A percentile compares a stretch with the other conserved stretches of the same genome.
Conservation (phyloP, 75 land plant species). For the Selaginella moellendorffii region DNA sequence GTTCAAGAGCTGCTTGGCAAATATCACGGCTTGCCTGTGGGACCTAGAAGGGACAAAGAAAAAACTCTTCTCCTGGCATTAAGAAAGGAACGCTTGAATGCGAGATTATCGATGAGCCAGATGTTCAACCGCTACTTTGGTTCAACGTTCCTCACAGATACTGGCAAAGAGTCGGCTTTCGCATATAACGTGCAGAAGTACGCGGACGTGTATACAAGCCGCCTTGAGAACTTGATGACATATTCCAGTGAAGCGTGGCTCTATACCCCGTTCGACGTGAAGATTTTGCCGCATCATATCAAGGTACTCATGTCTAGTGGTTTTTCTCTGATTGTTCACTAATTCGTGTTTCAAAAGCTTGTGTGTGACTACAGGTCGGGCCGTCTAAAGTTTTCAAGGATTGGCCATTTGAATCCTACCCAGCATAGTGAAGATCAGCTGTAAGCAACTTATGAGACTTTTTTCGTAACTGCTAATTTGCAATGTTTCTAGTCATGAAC, state of each 20-base stretch:
- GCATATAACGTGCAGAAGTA: constrained; percentile 90
- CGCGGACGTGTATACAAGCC: constrained; percentile 97
- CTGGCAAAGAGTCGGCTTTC: constrained; percentile 94
- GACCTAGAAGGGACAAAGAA: constrained; percentile 29
- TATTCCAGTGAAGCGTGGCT: constrained; percentile 84
- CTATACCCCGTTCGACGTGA: constrained; percentile 74
- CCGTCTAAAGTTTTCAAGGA: background rate
- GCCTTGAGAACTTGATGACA: constrained; percentile 64
- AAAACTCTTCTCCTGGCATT: constrained; percentile 35
- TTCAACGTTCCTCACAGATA: constrained; percentile 86
- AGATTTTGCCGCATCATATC: constrained; percentile 94
- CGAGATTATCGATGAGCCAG: constrained; percentile 49
- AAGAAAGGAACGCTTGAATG: constrained; percentile 47
- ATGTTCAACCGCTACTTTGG: constrained; percentile 90
- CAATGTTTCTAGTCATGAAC: no score
- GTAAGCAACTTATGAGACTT: background rate
- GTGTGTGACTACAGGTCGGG: background rate
- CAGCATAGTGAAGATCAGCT: background rate
- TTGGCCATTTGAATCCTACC: background rate
- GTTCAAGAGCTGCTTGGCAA: constrained; percentile 81
- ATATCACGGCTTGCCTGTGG: constrained; percentile 38
- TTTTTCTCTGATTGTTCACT: background rate
- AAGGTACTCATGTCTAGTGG: constrained; percentile 37
- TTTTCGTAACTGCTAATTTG: no score
- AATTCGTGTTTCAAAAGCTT: background rate